phyloP scores from a whole-genome alignment of 176 grass and related monocot species.

The Oryza punctata region DNA sequence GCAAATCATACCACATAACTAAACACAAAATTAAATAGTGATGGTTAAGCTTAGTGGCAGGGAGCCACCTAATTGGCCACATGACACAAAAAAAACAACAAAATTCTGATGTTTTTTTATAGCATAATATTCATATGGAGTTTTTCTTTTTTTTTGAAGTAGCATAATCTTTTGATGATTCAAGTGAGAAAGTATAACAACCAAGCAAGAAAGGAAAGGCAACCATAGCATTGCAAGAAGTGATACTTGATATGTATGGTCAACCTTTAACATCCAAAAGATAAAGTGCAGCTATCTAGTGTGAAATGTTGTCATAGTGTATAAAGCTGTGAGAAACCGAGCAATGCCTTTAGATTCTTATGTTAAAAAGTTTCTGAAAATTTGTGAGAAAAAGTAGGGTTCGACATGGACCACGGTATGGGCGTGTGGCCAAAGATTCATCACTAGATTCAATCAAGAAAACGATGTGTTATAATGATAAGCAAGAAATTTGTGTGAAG shows the following conservation, averaged over 20 bases:
- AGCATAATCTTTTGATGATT: conserved; percentile 32
- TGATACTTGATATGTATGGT: conserved; percentile 37
- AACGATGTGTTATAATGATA: conserved; percentile 24
- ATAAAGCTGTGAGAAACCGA: conserved; percentile 26
- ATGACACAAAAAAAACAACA: conserved; percentile 24
- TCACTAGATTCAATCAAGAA: conserved; percentile 30
- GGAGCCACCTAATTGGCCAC: conserved; percentile 38
- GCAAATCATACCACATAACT: conserved; percentile 42
- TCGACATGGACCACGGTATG: conserved; percentile 34
- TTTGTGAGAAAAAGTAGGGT: conserved; percentile 16
- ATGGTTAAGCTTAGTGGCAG: conserved; percentile 24
- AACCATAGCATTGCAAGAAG: not conserved
- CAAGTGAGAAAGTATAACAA: conserved; percentile 13
- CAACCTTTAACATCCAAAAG: conserved; percentile 24
- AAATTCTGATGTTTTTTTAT: conserved; percentile 12
- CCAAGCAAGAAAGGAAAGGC: not conserved
- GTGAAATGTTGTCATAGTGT: conserved; percentile 25
- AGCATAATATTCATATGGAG: not conserved
- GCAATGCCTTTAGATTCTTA: conserved; percentile 5
- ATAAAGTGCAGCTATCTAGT: conserved; percentile 27
- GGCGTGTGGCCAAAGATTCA: conserved; percentile 34
- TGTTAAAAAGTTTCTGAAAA: conserved; percentile 22
- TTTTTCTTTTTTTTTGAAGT: not conserved
- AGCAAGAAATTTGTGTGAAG: not conserved
- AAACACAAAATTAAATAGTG: conserved; percentile 33